These are phyloP conservation scores for Pichia occidentalis DNA, from an alignment of 805 yeast species.

Conservation along the genomic window DNA sequence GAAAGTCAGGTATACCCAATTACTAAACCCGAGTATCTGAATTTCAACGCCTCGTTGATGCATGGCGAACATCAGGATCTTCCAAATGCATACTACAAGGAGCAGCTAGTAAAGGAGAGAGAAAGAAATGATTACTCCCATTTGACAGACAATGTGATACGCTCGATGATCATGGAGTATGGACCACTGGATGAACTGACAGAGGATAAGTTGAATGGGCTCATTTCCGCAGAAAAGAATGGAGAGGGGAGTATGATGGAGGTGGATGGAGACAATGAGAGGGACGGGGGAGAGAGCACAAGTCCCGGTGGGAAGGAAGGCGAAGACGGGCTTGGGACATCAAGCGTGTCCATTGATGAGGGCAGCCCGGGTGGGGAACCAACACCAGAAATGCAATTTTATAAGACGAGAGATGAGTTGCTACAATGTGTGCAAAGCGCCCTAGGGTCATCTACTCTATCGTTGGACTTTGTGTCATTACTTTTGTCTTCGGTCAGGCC, in stretches of 20 bases:
- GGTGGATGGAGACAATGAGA: conserved; percentile 15
- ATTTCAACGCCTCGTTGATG: conserved; percentile 12
- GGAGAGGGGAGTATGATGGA: conserved; percentile 12
- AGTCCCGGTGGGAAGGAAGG: background rate
- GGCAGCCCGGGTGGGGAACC: too few species aligned
- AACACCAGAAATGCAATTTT: conserved; percentile 36
- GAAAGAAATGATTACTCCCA: conserved; percentile 16
- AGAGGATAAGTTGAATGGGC: conserved; percentile 45
- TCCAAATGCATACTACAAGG: conserved; percentile 13
- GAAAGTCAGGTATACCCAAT: background rate
- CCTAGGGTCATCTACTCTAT: conserved; percentile 79
- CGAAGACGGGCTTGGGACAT: conserved; percentile 10
- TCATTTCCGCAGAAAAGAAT: conserved; percentile 30
- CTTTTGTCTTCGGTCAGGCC: conserved; percentile 77
- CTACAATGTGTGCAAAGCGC: conserved; percentile 54
- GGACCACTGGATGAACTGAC: conserved; percentile 49
- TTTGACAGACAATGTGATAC: conserved; percentile 14
- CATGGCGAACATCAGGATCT: conserved; percentile 11
- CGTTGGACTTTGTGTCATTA: conserved; percentile 81
- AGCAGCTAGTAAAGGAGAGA: background rate
- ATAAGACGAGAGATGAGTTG: conserved; percentile 46
- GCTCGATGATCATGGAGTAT: conserved; percentile 14
- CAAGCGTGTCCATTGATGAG: conserved; percentile 13
- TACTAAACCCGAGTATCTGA: conserved; percentile 3
- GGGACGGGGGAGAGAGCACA: conserved; percentile 13